Percentiles rank a stretch among this genome's conserved stretches.
These are phyloP conservation scores for Anethum foeniculum DNA, from an alignment of 140 eudicot genomes.

Conservation along the genomic window DNA sequence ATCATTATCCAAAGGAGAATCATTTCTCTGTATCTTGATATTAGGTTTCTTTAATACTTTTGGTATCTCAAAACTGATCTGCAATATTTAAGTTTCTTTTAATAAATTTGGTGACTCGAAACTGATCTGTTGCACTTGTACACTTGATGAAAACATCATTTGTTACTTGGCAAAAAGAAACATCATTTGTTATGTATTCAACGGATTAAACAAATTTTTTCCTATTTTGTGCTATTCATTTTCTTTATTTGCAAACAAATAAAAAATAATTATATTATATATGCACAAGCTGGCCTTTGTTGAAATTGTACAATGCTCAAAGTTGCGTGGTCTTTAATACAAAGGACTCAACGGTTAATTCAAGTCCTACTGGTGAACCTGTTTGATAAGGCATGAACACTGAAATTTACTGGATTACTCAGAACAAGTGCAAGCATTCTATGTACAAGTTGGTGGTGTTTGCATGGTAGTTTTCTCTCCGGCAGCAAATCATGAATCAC, in stretches of 20 bases:
- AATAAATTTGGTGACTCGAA: not conserved
- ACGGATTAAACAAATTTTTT: not conserved
- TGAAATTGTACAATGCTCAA: not conserved
- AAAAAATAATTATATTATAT: not conserved
- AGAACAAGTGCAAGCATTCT: not conserved
- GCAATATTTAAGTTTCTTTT: not conserved
- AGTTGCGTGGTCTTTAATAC: not conserved
- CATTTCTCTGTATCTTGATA: not conserved
- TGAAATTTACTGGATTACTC: not conserved
- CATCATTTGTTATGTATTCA: not conserved
- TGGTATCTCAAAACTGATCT: not conserved
- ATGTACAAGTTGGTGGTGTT: not conserved
- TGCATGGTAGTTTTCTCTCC: not conserved
- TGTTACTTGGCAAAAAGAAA: not conserved
- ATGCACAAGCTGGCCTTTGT: not conserved
- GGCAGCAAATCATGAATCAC: conserved; percentile 20
- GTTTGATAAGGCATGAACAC: not conserved
- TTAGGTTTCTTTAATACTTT: not conserved
- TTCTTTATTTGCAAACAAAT: not conserved
- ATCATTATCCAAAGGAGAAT: not conserved
- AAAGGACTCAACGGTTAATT: no score
- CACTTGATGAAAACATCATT: not conserved
- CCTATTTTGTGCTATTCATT: not conserved
- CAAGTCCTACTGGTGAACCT: not conserved
- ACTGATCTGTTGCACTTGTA: not conserved